Evolutionary conservation across 1,284 basidiomycete genomes (phyloP).

Genomic region (Wolfiporia cocos): DNA sequence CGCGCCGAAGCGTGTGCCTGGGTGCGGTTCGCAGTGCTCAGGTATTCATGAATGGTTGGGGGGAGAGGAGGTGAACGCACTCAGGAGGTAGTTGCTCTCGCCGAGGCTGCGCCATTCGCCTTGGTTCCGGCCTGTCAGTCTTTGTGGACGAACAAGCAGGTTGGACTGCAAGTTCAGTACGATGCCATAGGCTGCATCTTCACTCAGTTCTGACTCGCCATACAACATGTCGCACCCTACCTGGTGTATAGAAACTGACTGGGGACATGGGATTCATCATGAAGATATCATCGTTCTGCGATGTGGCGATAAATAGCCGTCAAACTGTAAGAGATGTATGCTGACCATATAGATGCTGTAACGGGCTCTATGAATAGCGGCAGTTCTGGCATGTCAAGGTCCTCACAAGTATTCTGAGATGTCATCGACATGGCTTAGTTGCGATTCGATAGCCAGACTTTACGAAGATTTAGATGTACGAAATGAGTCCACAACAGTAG

Average conservation of each 20-base stretch:
- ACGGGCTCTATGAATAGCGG: too few species aligned
- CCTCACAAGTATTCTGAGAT: conserved; percentile 18
- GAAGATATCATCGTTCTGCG: conserved; percentile 26
- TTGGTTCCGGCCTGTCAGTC: conserved; percentile 13
- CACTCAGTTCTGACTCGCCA: background rate
- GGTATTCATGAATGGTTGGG: too few species aligned
- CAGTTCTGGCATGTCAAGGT: background rate
- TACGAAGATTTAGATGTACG: background rate
- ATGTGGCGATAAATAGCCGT: background rate
- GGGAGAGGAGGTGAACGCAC: too few species aligned
- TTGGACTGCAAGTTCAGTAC: conserved; percentile 24
- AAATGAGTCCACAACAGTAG: too few species aligned
- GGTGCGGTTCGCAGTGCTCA: background rate
- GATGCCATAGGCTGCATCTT: conserved; percentile 20
- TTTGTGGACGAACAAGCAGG: conserved; percentile 21
- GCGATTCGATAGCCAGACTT: conserved; percentile 25
- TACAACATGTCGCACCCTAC: conserved; percentile 4
- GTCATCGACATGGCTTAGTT: conserved; percentile 20
- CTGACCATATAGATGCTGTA: conserved; percentile 23
- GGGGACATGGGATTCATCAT: conserved; percentile 21
- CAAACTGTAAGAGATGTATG: background rate
- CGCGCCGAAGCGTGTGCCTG: conserved; percentile 30
- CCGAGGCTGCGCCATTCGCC: conserved; percentile 31
- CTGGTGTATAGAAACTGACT: conserved; percentile 22
- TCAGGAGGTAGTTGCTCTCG: conserved; percentile 21